These are phyloP conservation scores for Wickerhamomyces kurtzmanii DNA, from an alignment of 805 yeast genomes.

Conservation along the genomic window DNA sequence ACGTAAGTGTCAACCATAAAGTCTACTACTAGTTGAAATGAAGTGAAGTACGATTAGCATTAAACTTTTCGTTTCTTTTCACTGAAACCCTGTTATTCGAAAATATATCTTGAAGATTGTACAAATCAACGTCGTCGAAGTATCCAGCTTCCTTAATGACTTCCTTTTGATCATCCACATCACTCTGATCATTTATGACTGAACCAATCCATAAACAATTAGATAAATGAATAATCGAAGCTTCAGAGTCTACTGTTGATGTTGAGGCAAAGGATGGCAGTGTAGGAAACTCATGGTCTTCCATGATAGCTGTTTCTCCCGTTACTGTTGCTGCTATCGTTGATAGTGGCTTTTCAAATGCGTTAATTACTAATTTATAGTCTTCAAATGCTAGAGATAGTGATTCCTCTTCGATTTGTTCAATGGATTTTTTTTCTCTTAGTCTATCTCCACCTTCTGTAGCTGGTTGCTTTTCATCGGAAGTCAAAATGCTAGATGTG, in stretches of 20 bases:
- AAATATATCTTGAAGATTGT: constrained; percentile 1
- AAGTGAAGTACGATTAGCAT: too few species aligned
- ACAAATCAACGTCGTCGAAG: constrained; percentile 8
- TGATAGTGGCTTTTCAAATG: constrained; percentile 8
- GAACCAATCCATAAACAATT: constrained; percentile 16
- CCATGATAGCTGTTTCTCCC: not conserved
- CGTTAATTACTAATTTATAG: too few species aligned
- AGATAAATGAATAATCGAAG: constrained; percentile 9
- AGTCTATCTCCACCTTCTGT: constrained; percentile 2
- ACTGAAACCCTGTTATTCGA: constrained; percentile 12
- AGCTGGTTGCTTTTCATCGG: not conserved
- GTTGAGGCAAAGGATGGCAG: constrained; percentile 8
- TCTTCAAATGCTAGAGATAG: constrained; percentile 11
- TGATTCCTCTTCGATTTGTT: constrained; percentile 2
- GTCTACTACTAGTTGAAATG: too few species aligned
- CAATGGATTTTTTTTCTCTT: not conserved
- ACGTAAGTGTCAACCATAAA: too few species aligned
- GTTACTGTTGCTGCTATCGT: not conserved
- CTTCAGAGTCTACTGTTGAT: constrained; percentile 7
- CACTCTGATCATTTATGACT: constrained; percentile 2
- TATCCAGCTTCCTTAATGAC: constrained; percentile 3
- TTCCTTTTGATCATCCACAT: not conserved
- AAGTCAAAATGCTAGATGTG: constrained; percentile 1
- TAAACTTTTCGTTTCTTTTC: too few species aligned
- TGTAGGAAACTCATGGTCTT: constrained; percentile 2